Base-by-base conservation (phyloP, 202 grass and related monocot genomes). In the Setaria italica region DNA sequence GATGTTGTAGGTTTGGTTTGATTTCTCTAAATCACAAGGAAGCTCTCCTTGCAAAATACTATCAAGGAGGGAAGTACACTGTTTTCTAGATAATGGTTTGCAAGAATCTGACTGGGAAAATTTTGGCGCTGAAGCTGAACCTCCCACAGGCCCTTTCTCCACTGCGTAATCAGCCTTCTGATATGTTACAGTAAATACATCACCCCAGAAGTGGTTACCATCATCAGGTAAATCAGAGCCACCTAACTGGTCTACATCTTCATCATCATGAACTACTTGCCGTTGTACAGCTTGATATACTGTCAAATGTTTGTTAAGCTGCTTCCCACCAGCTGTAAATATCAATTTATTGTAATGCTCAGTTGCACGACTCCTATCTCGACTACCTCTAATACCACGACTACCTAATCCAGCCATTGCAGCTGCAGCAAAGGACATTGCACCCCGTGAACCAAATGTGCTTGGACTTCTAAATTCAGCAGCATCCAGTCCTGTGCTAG, bases 361-460 rank as follows among this genome's bases (percentile, higher is more conserved):
- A 32, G 62, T 88, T 32, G 25, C 30, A 46, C 68, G 82, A 68
- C 70, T 75, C 41, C 92, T 72, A 83, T 97, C 92, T 76, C 89
- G 82, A 64, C 84, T 88, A 85, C 89, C 87, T 80, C 95, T 90
- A 62, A 94, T 67, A 79, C 95, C 90, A 80, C 76, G 89, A 76
- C 87, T 84, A 49, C 88, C 84, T 13, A 97, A 77, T 53, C 95
- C 95, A 78, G 95, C 87, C 92, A 94, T 94, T 35, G 95, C 89
- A 47, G 95, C 92, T 51, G 95, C 90, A 83, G 87, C 95, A 92
- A 94, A 97, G 62, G 95, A 97, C 95, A 97, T 94, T 51, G 94
- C 86, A 49, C 90, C 89, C 15, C 80, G 87, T 46, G 95, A 94
- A 67, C 87, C 91, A 88, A 94, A 93, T 67, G 76, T 78, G 67